These are phyloP conservation scores for Rhizoclosmatium globosum DNA, from an alignment of 192 early-diverging fungal species.

Conservation along the genomic window DNA sequence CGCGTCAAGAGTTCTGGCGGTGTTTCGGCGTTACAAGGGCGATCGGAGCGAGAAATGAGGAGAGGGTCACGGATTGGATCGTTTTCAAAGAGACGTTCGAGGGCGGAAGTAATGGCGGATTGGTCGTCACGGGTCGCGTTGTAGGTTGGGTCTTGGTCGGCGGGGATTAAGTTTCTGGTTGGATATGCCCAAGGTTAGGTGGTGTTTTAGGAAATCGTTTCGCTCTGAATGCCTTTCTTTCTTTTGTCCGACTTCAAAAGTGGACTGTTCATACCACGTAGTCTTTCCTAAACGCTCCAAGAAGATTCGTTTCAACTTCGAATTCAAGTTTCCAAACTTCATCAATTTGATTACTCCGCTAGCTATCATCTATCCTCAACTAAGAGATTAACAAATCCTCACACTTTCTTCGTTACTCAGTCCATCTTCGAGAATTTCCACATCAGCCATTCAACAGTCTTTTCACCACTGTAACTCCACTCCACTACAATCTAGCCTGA, in stretches of 20 bases:
- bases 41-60: conserved; percentile 70
- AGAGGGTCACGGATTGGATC: conserved; percentile 75
- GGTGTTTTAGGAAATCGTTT: too few species aligned
- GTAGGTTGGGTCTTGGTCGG: conserved; percentile 17
- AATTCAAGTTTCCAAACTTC: conserved; percentile 18
- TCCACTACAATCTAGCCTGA: background rate
- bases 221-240: too few species aligned
- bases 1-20: conserved; percentile 57
- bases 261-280: too few species aligned
- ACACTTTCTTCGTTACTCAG: too few species aligned
- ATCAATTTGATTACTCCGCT: conserved; percentile 36
- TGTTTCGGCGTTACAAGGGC: conserved; percentile 91
- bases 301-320: background rate
- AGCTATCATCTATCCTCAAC: too few species aligned
- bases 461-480: too few species aligned
- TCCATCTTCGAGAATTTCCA: too few species aligned
- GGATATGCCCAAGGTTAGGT: too few species aligned
- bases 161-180: conserved; percentile 5
- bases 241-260: too few species aligned
- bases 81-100: conserved; percentile 59
- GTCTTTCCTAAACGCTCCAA: too few species aligned
- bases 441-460: too few species aligned
- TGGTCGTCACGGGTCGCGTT: conserved; percentile 14
- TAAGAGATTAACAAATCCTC: too few species aligned
- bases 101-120: conserved; percentile 24